Evolutionary conservation across 352 stramenopile genomes (phyloP), one percentile per base, ranked within the genome.

Genomic region (Phytophthora pseudosyringae): DNA sequence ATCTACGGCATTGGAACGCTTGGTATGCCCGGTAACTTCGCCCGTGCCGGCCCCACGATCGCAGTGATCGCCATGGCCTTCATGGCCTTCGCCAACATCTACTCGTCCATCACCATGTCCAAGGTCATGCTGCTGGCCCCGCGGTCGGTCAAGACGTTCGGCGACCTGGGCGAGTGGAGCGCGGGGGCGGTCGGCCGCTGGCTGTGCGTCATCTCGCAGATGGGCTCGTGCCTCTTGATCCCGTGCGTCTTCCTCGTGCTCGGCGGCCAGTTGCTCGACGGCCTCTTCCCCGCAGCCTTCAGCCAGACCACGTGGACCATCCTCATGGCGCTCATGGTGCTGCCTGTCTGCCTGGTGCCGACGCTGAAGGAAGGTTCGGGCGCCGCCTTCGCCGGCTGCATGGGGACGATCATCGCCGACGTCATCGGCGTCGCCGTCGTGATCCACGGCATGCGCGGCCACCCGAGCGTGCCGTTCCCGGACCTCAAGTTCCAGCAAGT

Each of bases 1-100:
- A 80, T 90, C 51, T 90, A 82, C 64, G 82, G 82, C 46, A 82
- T 91, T 32, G 83, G 83, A 11, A 89, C 83, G 29, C 78, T 91
- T 33, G 80, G 83, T 47, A 88, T 91, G 77, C 80, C 83, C 0
- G 79, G 69, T 29, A 91, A 91, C 64, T 91, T 87, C 55, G 75
- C 82, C 1, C 82, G 81, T 6, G 78, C 81, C n/a, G 80, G 79
- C 6, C 80, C 80, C 4, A 45, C 52, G n/a, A 75, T 85, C 39
- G 81, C 78, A 13, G 59, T 71, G 11, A 58, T 83, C 16, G 81
- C 75, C 21, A 76, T 87, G 56, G 41, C 80, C 2, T 88, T 90
- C 68, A 90, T 90, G 81, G 79, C 76, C 0, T 77, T 83, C 38
- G 78, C 79, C 67, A 90, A 90, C 64, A 72, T 88, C 52, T 90